A percentile compares a stretch with the other conserved stretches of the same genome.
Evolutionary conservation across 768 basidiomycete species (phyloP).

Genomic region (Postia placenta): DNA sequence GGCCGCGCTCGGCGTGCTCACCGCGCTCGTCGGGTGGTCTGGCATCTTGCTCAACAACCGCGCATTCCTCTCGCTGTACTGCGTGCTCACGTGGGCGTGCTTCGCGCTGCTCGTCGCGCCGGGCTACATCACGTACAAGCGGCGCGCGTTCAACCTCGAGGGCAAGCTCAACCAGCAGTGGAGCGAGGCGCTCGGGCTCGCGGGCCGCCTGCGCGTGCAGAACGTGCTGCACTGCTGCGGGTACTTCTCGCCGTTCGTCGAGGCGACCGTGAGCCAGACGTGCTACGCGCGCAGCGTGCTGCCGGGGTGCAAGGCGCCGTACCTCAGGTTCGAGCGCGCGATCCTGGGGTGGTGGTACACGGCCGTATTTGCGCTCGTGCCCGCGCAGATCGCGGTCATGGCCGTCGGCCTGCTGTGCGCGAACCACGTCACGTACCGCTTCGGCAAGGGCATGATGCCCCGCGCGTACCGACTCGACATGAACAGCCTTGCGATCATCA

Average conservation of each 20-base stretch:
- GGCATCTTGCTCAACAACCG: slow-evolving; percentile 83
- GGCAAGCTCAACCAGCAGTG: slow-evolving; percentile 78
- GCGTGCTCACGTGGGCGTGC: slow-evolving; percentile 65
- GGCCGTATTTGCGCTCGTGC: slow-evolving; percentile 58
- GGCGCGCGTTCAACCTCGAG: slow-evolving; percentile 70
- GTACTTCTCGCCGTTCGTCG: slow-evolving; percentile 74
- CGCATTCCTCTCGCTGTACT: slow-evolving; percentile 71
- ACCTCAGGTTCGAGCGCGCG: slow-evolving; percentile 48
- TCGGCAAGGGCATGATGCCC: slow-evolving; percentile 86
- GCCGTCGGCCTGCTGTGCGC: slow-evolving; percentile 61
- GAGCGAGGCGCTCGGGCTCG: slow-evolving; percentile 54
- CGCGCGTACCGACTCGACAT: slow-evolving; percentile 73
- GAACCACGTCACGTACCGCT: slow-evolving; percentile 82
- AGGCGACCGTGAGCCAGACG: slow-evolving; percentile 67
- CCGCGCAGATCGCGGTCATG: slow-evolving; percentile 60
- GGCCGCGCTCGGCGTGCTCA: slow-evolving; percentile 51
- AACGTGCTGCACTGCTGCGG: slow-evolving; percentile 76
- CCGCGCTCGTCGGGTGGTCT: slow-evolving; percentile 69
- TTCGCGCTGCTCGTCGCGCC: slow-evolving; percentile 68
- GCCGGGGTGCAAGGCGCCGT: slow-evolving; percentile 68
- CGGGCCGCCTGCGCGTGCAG: slow-evolving; percentile 63
- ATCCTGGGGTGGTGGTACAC: slow-evolving; percentile 63
- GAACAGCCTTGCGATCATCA: slow-evolving; percentile 73
- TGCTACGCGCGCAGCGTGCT: slow-evolving; percentile 70
- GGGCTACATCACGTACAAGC: slow-evolving; percentile 76